Evolutionary conservation across 176 grass and related monocot species (phyloP), one percentile per base, ranked within the genome.

Genomic region (Zea luxurians): DNA sequence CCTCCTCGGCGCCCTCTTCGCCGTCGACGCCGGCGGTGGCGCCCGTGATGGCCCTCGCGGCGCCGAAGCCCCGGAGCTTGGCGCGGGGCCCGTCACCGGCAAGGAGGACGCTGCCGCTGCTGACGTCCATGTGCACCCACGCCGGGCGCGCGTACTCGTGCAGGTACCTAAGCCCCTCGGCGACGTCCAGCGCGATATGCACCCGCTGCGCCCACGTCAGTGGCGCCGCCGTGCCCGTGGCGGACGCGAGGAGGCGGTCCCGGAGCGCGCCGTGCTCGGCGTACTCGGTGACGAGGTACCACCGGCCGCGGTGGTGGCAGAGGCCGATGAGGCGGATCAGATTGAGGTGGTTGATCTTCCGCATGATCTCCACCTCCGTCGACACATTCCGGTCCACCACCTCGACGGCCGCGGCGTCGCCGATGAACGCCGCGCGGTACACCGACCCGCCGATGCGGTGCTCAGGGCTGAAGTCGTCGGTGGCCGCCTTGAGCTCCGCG

Each of bases 41-140:
- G 13, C 82, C 85, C 2, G 76, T 61, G 68, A 89, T 74, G 21
- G 43, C 41, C 76, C 86, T 80, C 4, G 80, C 83, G 34, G 70
- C 73, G 57, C 58, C 84, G 45, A 97, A 80, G 59, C 90, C 82
- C 0, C 85, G 79, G 64, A 97, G 84, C 78, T 97, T 97, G n/a
- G 80, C 93, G 68, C 90, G 84, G 47, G 84, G 59, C 64, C 47
- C 78, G 13, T 53, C 82, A 37, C 65, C 81, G 20, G 83, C 85
- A 11, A 93, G 87, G 41, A 97, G 81, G 20, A 97, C 59, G 83
- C 69, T 85, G 61, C 73, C 81, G 63, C 78, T 80, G 45, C 60
- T 83, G 2, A 97, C 80, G 55, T 90, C 90, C 88, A 91, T 97
- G 83, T 97, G 93, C n/a, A 93, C 93, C 68, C 88, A 87, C 20